Base-by-base conservation (phyloP, 371 early-diverging fungal genomes). In the Cokeromyces recurvatus region DNA sequence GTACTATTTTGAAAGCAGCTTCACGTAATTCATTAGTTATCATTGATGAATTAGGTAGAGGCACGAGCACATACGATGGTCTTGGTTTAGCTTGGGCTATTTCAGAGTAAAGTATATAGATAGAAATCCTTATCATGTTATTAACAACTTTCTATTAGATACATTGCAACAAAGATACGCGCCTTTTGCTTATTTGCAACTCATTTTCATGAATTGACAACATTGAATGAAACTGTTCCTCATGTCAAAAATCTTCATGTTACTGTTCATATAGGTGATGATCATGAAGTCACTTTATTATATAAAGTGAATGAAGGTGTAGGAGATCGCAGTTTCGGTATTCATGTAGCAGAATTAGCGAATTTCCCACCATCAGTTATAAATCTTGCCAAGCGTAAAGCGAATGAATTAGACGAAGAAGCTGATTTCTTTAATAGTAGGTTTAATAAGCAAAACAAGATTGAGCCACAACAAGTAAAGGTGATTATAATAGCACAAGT, bases 21-120 rank as follows among this genome's bases (percentile, higher is more conserved):
- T 90, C 97, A 0, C 29, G 61, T 2, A 73, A 89, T 37, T 96
- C 98, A 0, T 77, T 99, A 8, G 90, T 99, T 31, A 91, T 99
- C 47, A 95, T 99, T 60, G 99, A 99, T 68, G 99, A 99, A 64
- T 85, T 99, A 14, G 99, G 99, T 17, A 81, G 99, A 51, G 99
- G 99, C 21, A 99, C 99, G 27, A 90, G 92, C 51, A 98, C 98
- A 1, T 91, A 90, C 58, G 99, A 99, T 68, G 99, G 99, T 5
- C 89, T 94, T 59, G 96, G 98, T 15, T 69, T 99, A 32, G 98
- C 98, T 9, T 91, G 92, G 91, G 91, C 98, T 19, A 94, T 98
- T 38, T 90, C 94, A 29, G 94, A 98, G 84, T 89, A 79, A 68
- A 79, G 55, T 23, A n/a, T 14, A n/a, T 21, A n/a, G 20, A 35